These are phyloP conservation scores for Cutaneotrichosporon dermatis DNA, from an alignment of 1,284 basidiomycete species.

Conservation along the genomic window DNA sequence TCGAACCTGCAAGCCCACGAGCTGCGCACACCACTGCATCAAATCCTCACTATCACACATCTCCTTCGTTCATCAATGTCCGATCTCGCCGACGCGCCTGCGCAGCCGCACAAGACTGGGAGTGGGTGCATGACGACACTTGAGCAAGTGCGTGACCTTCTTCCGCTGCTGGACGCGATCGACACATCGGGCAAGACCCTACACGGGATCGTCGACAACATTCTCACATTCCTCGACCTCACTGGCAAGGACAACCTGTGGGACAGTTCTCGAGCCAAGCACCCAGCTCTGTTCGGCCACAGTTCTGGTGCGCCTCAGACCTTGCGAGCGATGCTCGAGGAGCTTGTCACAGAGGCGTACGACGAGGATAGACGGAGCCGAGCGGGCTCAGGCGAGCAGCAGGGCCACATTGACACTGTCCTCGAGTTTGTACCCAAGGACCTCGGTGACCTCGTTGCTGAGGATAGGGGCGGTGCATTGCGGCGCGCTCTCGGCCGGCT, in stretches of 20 bases:
- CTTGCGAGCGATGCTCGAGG: constrained; percentile 40
- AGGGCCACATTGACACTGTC: constrained; percentile 35
- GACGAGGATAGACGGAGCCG: constrained; percentile 32
- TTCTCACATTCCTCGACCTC: constrained; percentile 43
- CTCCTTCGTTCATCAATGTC: constrained; percentile 38
- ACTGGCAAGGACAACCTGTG: constrained; percentile 30
- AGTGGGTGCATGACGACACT: constrained; percentile 19
- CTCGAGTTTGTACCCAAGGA: constrained; percentile 42
- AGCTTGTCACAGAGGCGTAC: constrained; percentile 36
- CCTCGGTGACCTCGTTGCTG: constrained; percentile 36
- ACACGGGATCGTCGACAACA: constrained; percentile 46
- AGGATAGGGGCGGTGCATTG: constrained; percentile 40
- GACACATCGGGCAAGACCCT: constrained; percentile 44
- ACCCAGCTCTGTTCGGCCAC: constrained; percentile 7
- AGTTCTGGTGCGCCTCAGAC: constrained; percentile 23
- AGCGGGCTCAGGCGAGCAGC: constrained; percentile 27
- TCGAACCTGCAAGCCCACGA: constrained; percentile 46
- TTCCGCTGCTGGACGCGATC: constrained; percentile 43
- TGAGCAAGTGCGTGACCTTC: constrained; percentile 38
- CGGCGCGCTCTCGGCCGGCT: constrained; percentile 37
- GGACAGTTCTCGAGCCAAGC: constrained; percentile 4
- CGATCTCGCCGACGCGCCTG: constrained; percentile 33
- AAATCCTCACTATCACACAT: constrained; percentile 46
- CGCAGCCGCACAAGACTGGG: too few relatives aligned
- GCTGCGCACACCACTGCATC: constrained; percentile 46